These are phyloP conservation scores for Xylaria arbuscula DNA, from an alignment of 2,329 filamentous ascomycete species.

Conservation along the genomic window DNA sequence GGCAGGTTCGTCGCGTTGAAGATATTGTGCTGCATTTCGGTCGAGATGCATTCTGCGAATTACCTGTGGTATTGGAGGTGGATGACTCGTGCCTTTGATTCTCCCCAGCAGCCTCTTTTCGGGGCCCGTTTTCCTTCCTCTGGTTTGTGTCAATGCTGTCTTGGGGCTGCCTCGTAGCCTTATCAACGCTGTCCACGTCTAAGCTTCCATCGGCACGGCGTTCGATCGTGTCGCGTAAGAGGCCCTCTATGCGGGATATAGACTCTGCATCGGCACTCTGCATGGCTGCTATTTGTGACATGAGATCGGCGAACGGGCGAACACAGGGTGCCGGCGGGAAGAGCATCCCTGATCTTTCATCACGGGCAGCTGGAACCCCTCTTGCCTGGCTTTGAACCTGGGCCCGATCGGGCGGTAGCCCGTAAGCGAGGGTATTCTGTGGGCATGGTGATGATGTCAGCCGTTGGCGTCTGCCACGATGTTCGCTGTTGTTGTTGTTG, in stretches of 20 bases:
- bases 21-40: not conserved
- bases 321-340: not conserved
- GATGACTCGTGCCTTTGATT: not conserved
- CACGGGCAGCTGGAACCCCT: not conserved
- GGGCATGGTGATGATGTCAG: not conserved
- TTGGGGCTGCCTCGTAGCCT: not conserved
- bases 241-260: not conserved
- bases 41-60: not conserved
- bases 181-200: not conserved
- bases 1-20: slow-evolving; percentile 5
- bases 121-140: not conserved
- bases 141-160: not conserved
- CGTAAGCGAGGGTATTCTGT: not conserved
- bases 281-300: not conserved
- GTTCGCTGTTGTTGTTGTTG: not conserved
- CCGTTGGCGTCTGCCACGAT: not conserved
- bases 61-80: not conserved
- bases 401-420: not conserved
- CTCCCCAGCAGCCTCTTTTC: not conserved
- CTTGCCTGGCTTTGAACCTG: not conserved
- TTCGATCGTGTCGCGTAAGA: not conserved
- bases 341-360: not conserved
- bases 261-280: not conserved
- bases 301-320: slow-evolving; percentile 22
- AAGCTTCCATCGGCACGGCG: not conserved